Evolutionary conservation across 2,329 filamentous ascomycete species (phyloP), one percentile per base, ranked within the genome.

Genomic region (Tolypocladium album): DNA sequence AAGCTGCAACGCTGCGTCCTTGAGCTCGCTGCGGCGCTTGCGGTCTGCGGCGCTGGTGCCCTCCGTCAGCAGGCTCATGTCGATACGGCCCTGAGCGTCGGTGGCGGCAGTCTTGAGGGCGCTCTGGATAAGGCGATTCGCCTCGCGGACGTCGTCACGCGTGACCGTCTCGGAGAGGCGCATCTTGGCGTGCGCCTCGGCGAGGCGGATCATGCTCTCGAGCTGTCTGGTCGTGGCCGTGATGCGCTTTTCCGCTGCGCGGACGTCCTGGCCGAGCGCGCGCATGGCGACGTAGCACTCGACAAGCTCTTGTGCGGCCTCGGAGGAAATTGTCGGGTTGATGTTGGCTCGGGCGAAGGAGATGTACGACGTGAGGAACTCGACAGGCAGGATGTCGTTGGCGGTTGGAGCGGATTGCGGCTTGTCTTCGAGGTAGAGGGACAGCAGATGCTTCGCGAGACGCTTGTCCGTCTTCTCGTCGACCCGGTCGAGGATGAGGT

Each of bases 111-210:
- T 95, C 80, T 97, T 97, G 70, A 99, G 85, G 1, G 95, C 94
- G 0, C 87, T 89, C 69, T 93, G 91, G 74, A 99, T 99, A 50
- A 99, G 81, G 13, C 94, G 88, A 55, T 96, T 90, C 0, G 94
- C 92, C 77, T 99, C 94, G 57, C 85, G 78, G 7, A 99, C 95
- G 69, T 99, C 95, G 56, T 83, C 82, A 36, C 82, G 84, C 0
- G 89, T 92, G 50, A 99, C 94, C 17, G 80, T 83, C 3, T 79
- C 72, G 0, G 88, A 85, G 6, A 99, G 83, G 4, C 94, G 89
- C 95, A 99, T 99, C 75, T 97, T 97, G 57, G 94, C 95, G 74
- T 99, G 95, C 0, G 92, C 94, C 78, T 99, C 94, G 1, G 92
- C 79, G 3, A 99, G 88, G 63, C 94, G 93, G 71, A 99, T 97